Evolutionary conservation across 148 eudicot species (phyloP), one percentile per base, ranked within the genome.

Genomic region (Polygonum maritimum): DNA sequence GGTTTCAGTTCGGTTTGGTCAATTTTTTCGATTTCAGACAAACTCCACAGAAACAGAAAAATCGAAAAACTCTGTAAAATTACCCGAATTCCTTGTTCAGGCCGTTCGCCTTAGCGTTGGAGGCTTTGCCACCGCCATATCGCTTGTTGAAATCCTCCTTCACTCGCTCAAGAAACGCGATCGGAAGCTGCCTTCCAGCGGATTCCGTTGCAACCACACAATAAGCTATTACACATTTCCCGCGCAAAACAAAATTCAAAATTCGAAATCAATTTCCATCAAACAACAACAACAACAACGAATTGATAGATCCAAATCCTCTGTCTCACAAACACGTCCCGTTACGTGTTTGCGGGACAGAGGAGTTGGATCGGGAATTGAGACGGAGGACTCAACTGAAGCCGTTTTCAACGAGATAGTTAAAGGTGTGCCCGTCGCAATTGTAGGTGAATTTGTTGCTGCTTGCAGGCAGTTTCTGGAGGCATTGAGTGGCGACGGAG

Each of bases 361-460:
- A n/a, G n/a, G n/a, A n/a, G n/a, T n/a, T n/a, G n/a, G n/a, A n/a
- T n/a, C n/a, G n/a, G 31, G 31, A 26, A 26, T 0, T 26, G 31
- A 26, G 72, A 71, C 21, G 4, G 72, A 33, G 19, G 2, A 7
- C 63, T 81, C 19, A 78, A 85, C 88, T 85, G 82, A 79, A 85
- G 70, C 88, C 88, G 65, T 85, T 85, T 21, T 83, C 73, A 63
- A 81, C 88, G 58, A 85, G 82, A 72, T 82, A 85, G 33, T 85
- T 85, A 80, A 85, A 85, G 44, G 88, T 83, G 22, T 85, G 88
- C 1, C 80, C 88, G 77, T 85, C 88, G 73, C 88, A 85, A 70
- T 85, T 85, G 79, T 85, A 85, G 2, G 88, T 85, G 21, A 85
- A 85, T 75, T 85, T 85, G 76, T 85, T 85, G 76, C 81, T 85